Percentiles rank a stretch among this genome's conserved stretches.
These are phyloP conservation scores for Xylaria sp. DNA, from an alignment of 2,329 filamentous ascomycete species.

Conservation along the genomic window DNA sequence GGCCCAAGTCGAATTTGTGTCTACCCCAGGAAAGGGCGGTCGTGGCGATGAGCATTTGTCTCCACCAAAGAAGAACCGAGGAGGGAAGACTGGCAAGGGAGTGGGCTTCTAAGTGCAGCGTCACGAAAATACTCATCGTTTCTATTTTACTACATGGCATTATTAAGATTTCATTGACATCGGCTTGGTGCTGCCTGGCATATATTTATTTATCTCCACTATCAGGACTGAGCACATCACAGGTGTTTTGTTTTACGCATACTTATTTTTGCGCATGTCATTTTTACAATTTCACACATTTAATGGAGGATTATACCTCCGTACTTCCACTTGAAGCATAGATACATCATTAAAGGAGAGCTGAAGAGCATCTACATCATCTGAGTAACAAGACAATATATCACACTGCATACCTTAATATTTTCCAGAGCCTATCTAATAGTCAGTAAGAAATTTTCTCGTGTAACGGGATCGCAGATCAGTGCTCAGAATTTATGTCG, in stretches of 20 bases:
- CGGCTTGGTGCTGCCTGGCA: background rate
- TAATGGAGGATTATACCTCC: background rate
- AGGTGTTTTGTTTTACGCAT: constrained; percentile 11
- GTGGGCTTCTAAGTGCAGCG: constrained; percentile 32
- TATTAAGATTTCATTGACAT: background rate
- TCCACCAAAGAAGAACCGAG: constrained; percentile 36
- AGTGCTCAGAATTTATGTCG: background rate
- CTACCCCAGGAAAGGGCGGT: constrained; percentile 38
- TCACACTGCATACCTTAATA: background rate
- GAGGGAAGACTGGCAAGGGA: constrained; percentile 36
- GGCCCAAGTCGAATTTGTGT: constrained; percentile 49
- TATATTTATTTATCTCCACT: background rate
- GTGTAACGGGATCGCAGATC: background rate
- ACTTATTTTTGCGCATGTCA: constrained; percentile 1
- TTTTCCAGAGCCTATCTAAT: background rate
- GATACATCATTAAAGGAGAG: too few relatives aligned
- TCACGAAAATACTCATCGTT: background rate
- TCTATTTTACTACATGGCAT: background rate
- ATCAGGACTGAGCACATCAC: background rate
- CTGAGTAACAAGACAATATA: constrained; percentile 5
- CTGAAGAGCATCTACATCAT: constrained; percentile 28
- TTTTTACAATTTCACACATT: constrained; percentile 9
- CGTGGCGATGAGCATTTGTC: constrained; percentile 32
- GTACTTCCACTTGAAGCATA: background rate
- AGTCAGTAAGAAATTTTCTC: background rate